Evolutionary conservation across 2,329 filamentous ascomycete species (phyloP).

Genomic region (Penicillium verrucosum): DNA sequence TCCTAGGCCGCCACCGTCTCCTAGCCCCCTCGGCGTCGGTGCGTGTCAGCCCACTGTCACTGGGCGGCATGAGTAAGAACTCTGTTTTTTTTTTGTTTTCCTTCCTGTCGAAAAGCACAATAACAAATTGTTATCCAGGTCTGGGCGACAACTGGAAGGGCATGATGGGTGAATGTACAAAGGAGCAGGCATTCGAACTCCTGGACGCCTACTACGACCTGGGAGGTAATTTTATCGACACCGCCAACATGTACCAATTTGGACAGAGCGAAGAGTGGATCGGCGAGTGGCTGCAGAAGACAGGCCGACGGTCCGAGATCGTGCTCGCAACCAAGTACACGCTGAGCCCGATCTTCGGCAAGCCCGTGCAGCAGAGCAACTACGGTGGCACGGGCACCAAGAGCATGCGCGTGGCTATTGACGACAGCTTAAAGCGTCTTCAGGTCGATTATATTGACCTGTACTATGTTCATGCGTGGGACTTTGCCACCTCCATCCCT

Average conservation of each 20-base stretch:
- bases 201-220: slow-evolving; percentile 47
- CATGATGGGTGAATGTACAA: slow-evolving; percentile 41
- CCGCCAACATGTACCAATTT: slow-evolving; percentile 49
- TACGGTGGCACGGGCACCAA: slow-evolving; percentile 40
- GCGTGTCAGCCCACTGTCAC: slow-evolving; percentile 30
- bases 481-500: slow-evolving; percentile 61
- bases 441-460: slow-evolving; percentile 40
- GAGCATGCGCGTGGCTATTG: slow-evolving; percentile 27
- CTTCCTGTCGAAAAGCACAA: too few relatives aligned
- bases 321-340: not conserved
- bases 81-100: too few relatives aligned
- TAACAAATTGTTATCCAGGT: not conserved
- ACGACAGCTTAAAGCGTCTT: slow-evolving; percentile 31
- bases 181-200: slow-evolving; percentile 46
- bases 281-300: slow-evolving; percentile 50
- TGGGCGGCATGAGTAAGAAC: slow-evolving; percentile 32
- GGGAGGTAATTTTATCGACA: slow-evolving; percentile 55
- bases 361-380: slow-evolving; percentile 37
- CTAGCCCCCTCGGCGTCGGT: slow-evolving; percentile 30
- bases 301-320: slow-evolving; percentile 40
- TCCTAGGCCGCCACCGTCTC: slow-evolving; percentile 22
- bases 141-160: slow-evolving; percentile 26
- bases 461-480: slow-evolving; percentile 51
- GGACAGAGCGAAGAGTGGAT: slow-evolving; percentile 49
- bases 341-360: slow-evolving; percentile 50